Evolutionary conservation across 176 grass and related monocot genomes (phyloP).

Genomic region (Carex littledalei): DNA sequence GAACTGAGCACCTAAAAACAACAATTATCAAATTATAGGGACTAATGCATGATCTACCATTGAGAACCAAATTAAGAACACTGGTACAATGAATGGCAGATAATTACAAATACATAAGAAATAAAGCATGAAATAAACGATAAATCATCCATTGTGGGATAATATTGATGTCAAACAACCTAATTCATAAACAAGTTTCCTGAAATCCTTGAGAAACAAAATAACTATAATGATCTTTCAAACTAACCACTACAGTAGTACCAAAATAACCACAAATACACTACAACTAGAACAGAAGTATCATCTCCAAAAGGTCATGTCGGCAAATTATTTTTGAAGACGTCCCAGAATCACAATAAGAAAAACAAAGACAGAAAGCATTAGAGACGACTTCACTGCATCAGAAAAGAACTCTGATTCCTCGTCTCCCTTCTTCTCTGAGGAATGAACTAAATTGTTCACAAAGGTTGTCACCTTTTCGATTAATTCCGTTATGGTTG

Average conservation of each 20-base stretch:
- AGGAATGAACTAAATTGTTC: conserved; percentile 36
- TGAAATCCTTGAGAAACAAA: background rate
- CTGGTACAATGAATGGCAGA: background rate
- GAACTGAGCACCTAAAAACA: too few relatives aligned
- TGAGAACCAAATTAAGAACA: background rate
- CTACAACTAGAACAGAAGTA: conserved; percentile 13
- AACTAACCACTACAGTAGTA: conserved; percentile 1
- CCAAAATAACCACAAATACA: conserved; percentile 29
- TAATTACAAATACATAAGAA: background rate
- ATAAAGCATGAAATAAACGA: background rate
- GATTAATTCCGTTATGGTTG: conserved; percentile 56
- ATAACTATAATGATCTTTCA: background rate
- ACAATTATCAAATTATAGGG: too few relatives aligned
- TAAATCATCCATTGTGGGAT: conserved; percentile 2
- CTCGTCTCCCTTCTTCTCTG: conserved; percentile 13
- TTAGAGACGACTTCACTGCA: conserved; percentile 57
- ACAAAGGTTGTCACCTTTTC: conserved; percentile 47
- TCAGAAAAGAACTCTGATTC: conserved; percentile 30
- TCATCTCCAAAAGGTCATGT: conserved; percentile 37
- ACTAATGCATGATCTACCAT: too few relatives aligned
- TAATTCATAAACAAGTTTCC: conserved; percentile 3
- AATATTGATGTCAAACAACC: background rate
- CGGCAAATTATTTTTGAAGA: conserved; percentile 47
- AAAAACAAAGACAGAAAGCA: conserved; percentile 77
- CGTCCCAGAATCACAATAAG: conserved; percentile 66